Conservation (phyloP, 73 alveolate species). For the Paramecium octaurelia region DNA sequence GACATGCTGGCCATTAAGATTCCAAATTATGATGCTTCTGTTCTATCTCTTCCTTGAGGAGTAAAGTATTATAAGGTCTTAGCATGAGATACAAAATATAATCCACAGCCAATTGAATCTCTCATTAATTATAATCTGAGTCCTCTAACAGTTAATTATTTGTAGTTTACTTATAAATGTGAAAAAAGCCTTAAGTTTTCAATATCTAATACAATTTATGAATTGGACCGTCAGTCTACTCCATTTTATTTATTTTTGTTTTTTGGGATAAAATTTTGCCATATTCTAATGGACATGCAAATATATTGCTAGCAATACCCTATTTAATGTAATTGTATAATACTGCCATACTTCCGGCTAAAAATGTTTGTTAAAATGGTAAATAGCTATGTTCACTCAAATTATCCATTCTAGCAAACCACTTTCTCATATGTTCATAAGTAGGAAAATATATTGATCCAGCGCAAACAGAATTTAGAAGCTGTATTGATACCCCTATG, state of each 20-base stretch:
- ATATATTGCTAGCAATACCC: not conserved
- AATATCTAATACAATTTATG: not conserved
- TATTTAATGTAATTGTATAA: not conserved
- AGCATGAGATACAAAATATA: not conserved
- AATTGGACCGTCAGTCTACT: not conserved
- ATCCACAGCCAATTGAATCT: conserved; percentile 24
- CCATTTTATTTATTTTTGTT: not conserved
- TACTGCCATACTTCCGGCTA: conserved; percentile 34
- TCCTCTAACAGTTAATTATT: not conserved
- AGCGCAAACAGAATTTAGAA: not conserved
- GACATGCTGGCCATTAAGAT: not conserved
- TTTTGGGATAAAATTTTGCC: conserved; percentile 5
- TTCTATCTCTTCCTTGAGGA: conserved; percentile 6
- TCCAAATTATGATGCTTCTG: conserved; percentile 26
- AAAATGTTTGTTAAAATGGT: conserved; percentile 9
- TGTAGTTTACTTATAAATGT: not conserved
- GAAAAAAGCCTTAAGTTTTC: not conserved
- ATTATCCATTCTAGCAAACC: conserved; percentile 17
- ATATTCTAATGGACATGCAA: conserved; percentile 9
- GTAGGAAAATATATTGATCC: conserved; percentile 34
- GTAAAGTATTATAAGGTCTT: not conserved
- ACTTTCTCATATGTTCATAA: not conserved
- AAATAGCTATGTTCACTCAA: conserved; percentile 5
- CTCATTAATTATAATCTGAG: not conserved
- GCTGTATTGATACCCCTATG: conserved; percentile 16